Evolutionary conservation across 106 monocot genomes (phyloP), one percentile per base, ranked within the genome.

Genomic region (Xerophyta viscosa): DNA sequence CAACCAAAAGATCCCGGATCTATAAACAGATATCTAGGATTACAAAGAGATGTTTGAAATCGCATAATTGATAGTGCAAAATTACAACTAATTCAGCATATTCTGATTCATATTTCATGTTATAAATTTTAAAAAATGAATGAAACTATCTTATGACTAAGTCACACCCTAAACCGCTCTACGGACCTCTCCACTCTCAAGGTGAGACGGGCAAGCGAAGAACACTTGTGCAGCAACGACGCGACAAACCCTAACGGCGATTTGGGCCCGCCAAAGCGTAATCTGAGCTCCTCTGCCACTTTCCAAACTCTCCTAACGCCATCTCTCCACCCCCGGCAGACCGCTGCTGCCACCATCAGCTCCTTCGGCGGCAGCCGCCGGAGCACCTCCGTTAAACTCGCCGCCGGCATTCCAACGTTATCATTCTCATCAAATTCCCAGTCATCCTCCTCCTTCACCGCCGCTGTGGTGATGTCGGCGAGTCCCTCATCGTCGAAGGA

Each of bases 101-200:
- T n/a, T n/a, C n/a, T n/a, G n/a, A n/a, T n/a, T n/a, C n/a, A n/a
- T n/a, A n/a, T n/a, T n/a, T n/a, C n/a, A n/a, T n/a, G n/a, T n/a
- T n/a, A n/a, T n/a, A n/a, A n/a, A n/a, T n/a, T n/a, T n/a, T n/a
- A n/a, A n/a, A n/a, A n/a, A n/a, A n/a, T n/a, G n/a, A n/a, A n/a
- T n/a, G n/a, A n/a, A n/a, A n/a, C n/a, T n/a, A n/a, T n/a, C n/a
- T n/a, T n/a, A n/a, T n/a, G n/a, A n/a, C n/a, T n/a, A n/a, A n/a
- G n/a, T n/a, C n/a, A n/a, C n/a, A n/a, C n/a, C n/a, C n/a, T n/a
- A n/a, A n/a, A n/a, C n/a, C n/a, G n/a, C n/a, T n/a, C n/a, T n/a
- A n/a, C 52, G n/a, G 48, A 98, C 98, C 98, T 90, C 77, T 99
- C 86, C 79, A 99, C 80, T 8, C 50, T 74, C 12, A 99, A 76